phyloP scores from a whole-genome alignment of 2,329 filamentous ascomycete genomes.

The Calonectria pauciramosa region DNA sequence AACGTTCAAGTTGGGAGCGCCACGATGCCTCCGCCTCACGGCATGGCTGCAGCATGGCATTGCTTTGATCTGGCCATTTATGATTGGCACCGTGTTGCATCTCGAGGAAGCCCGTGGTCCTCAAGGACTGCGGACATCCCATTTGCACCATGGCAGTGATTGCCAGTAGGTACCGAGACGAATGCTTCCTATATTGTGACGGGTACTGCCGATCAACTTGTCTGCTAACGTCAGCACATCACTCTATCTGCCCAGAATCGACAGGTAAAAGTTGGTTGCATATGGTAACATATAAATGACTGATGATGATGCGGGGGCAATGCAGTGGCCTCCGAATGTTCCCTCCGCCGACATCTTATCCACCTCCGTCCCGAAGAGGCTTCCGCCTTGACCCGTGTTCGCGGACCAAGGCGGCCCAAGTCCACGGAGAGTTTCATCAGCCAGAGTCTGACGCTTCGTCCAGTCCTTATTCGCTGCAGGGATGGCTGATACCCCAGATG shows the following conservation, averaged over 20 bases:
- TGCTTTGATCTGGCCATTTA: not conserved
- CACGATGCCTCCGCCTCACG: not conserved
- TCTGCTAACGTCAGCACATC: not conserved
- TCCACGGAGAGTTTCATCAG: not conserved
- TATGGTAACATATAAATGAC: not conserved
- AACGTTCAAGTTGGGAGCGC: not conserved
- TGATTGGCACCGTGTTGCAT: not conserved
- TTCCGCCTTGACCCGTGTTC: constrained; percentile 1
- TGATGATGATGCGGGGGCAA: constrained; percentile 5
- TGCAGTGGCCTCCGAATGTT: not conserved
- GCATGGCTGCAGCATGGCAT: not conserved
- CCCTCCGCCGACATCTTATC: not conserved
- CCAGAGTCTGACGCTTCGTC: not conserved
- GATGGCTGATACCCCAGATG: not conserved
- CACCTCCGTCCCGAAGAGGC: constrained; percentile 7
- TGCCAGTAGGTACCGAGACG: not conserved
- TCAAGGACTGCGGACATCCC: not conserved
- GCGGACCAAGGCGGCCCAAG: constrained; percentile 10
- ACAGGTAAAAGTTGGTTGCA: not conserved
- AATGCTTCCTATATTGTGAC: not conserved
- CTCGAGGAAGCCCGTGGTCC: not conserved
- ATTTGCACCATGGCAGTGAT: not conserved
- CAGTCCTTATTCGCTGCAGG: constrained; percentile 1
- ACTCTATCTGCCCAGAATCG: not conserved
- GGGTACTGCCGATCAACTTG: not conserved